Percentiles rank a stretch among this genome's conserved stretches.
Evolutionary conservation across 495 filamentous ascomycete species (phyloP).

Genomic region (Chaetomium cochliodes): DNA sequence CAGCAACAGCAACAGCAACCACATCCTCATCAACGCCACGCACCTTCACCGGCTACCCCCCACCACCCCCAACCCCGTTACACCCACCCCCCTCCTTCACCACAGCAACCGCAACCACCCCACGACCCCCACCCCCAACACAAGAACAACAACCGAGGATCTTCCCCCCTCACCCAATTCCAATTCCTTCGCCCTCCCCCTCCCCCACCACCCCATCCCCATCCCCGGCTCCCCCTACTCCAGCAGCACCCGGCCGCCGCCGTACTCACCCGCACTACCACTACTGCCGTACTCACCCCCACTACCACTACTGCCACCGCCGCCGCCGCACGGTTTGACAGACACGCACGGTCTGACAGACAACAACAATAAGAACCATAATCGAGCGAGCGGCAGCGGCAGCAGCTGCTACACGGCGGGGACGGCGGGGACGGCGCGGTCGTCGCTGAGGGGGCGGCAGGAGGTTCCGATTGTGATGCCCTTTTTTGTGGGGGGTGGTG

Average conservation of each 20-base stretch:
- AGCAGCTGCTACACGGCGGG: constrained; percentile 13
- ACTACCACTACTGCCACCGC: neutral
- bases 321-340: neutral
- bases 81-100: neutral
- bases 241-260: neutral
- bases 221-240: neutral
- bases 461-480: constrained; percentile 18
- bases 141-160: neutral
- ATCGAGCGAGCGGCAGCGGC: neutral
- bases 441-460: constrained; percentile 24
- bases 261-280: neutral
- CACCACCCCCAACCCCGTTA: neutral
- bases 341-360: no score
- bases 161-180: neutral
- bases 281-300: no score
- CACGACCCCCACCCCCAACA: neutral
- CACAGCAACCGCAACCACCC: neutral
- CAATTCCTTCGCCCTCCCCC: neutral
- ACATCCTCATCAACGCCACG: constrained; percentile 16
- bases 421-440: constrained; percentile 17
- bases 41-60: constrained; percentile 7
- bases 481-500: neutral
- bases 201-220: constrained; percentile 4
- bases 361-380: neutral
- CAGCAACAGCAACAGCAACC: neutral